A percentile compares a stretch with the other conserved stretches of the same genome.
Evolutionary conservation across 257 asterid genomes (phyloP).

Genomic region (Solanum verrucosum): DNA sequence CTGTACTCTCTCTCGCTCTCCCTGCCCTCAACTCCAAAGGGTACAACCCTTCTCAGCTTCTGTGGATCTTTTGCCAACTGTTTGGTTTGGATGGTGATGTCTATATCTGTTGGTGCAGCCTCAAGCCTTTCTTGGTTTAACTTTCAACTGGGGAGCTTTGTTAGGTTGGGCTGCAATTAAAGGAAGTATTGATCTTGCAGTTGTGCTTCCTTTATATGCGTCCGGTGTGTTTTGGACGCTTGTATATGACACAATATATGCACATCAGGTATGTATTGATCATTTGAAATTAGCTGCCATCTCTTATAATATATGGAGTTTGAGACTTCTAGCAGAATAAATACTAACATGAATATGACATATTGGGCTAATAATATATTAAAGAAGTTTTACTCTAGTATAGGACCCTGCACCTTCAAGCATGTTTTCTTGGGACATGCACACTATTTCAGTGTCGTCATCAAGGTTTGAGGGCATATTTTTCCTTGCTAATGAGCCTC

Average conservation of each 20-base stretch:
- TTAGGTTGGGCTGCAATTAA: constrained; percentile 89
- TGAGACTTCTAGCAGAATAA: background rate
- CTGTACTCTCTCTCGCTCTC: background rate
- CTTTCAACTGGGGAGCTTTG: constrained; percentile 79
- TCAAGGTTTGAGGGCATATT: background rate
- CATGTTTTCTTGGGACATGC: background rate
- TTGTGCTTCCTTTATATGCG: constrained; percentile 59
- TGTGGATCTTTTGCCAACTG: background rate
- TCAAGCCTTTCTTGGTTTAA: constrained; percentile 87
- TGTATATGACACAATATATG: constrained; percentile 75
- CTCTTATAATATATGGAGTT: background rate
- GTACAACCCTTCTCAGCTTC: background rate
- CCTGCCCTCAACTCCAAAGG: background rate
- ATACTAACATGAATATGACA: background rate
- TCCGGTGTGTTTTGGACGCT: constrained; percentile 80
- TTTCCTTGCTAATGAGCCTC: background rate
- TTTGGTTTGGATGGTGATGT: constrained; percentile 5
- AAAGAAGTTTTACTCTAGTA: background rate
- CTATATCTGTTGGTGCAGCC: constrained; percentile 50
- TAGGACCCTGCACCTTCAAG: background rate
- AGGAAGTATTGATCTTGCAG: constrained; percentile 63
- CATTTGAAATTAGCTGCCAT: background rate
- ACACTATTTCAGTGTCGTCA: background rate
- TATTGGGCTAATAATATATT: background rate
- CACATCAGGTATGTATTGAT: constrained; percentile 72